phyloP scores from a whole-genome alignment of 1,284 basidiomycete genomes.

The Apiotrichum akiyoshidainum region DNA sequence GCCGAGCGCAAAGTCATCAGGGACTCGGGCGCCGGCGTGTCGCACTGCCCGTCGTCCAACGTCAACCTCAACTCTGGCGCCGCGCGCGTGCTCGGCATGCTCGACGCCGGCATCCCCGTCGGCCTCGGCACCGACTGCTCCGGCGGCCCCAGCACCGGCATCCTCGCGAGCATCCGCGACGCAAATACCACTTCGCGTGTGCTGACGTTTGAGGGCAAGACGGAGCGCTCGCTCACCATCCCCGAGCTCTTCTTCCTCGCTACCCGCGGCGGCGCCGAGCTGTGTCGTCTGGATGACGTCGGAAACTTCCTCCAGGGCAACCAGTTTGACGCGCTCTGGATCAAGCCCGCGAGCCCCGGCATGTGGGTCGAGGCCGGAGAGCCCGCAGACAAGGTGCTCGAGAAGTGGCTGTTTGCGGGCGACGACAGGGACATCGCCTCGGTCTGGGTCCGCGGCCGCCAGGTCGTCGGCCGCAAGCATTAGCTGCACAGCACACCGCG shows the following conservation, averaged over 20 bases:
- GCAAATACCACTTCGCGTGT: slow-evolving; percentile 81
- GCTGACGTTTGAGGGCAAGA: slow-evolving; percentile 48
- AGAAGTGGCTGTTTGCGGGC: slow-evolving; percentile 59
- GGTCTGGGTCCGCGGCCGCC: slow-evolving; percentile 64
- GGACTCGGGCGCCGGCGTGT: slow-evolving; percentile 67
- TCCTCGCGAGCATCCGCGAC: slow-evolving; percentile 75
- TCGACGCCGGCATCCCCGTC: slow-evolving; percentile 55
- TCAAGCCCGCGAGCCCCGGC: slow-evolving; percentile 61
- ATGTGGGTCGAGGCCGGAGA: slow-evolving; percentile 43
- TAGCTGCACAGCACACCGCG: too few species aligned
- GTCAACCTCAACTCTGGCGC: slow-evolving; percentile 83
- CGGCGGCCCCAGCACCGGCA: slow-evolving; percentile 80
- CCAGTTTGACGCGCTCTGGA: slow-evolving; percentile 83
- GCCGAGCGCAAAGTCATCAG: slow-evolving; percentile 73
- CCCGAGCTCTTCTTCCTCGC: slow-evolving; percentile 83
- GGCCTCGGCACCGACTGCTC: slow-evolving; percentile 88
- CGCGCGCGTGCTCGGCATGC: slow-evolving; percentile 63
- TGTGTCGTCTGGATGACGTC: slow-evolving; percentile 71
- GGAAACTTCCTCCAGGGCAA: slow-evolving; percentile 79
- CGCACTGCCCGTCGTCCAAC: slow-evolving; percentile 92
- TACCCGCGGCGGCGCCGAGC: slow-evolving; percentile 83
- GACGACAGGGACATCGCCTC: slow-evolving; percentile 81
- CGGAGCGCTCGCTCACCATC: slow-evolving; percentile 56
- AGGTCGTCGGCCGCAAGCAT: not conserved
- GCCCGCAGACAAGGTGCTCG: slow-evolving; percentile 31